Conservation (phyloP, 108 stramenopile genomes). For the Pelagomonas calceolata region DNA sequence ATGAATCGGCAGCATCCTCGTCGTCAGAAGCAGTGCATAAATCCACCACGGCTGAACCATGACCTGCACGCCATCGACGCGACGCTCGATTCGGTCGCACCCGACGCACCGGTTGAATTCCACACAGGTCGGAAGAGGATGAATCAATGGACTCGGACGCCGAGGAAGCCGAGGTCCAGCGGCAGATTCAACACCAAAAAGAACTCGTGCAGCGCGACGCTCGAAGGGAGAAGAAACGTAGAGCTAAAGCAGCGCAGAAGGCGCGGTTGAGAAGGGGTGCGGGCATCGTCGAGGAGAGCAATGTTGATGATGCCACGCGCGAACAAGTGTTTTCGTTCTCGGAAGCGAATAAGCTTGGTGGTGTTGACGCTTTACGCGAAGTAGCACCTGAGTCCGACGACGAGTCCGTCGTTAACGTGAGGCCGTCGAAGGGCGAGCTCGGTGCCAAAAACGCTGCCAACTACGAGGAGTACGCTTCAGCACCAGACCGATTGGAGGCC, state of each 20-base stretch:
- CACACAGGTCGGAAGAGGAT: too few relatives aligned
- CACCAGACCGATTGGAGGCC: conserved; percentile 3
- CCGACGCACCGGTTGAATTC: too few relatives aligned
- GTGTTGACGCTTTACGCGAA: neutral
- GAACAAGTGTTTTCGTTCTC: conserved; percentile 4
- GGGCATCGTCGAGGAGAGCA: neutral
- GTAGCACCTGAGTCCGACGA: conserved; percentile 4
- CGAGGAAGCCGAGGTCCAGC: conserved; percentile 13
- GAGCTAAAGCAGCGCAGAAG: neutral
- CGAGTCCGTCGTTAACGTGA: conserved; percentile 22
- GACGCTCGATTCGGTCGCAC: too few relatives aligned
- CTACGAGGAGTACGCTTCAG: conserved; percentile 35
- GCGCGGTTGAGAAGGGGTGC: neutral
- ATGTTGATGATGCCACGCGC: neutral
- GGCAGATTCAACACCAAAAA: neutral
- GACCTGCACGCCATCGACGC: too few relatives aligned
- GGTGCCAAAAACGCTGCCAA: conserved; percentile 17
- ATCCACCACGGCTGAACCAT: too few relatives aligned
- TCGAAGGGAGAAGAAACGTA: neutral
- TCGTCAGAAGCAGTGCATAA: neutral
- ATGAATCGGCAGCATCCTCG: too few relatives aligned
- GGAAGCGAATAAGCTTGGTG: neutral
- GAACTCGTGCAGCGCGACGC: neutral
- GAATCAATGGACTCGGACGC: conserved; percentile 41
- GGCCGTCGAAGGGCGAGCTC: conserved; percentile 8